Conservation (phyloP, 164 flowering plant species). For the Annona squamosa region DNA sequence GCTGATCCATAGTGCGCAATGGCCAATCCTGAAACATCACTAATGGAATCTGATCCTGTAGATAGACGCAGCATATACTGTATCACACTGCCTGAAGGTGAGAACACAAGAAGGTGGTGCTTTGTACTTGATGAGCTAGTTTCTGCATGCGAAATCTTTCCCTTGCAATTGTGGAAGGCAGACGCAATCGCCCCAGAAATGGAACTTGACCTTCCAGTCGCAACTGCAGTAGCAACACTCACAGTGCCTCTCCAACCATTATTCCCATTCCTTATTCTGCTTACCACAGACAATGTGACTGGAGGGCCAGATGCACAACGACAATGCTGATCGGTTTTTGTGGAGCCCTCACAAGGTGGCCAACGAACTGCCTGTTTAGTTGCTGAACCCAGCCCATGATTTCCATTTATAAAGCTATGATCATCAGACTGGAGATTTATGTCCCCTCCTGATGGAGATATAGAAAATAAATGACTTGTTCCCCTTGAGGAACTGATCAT, state of each 20-base stretch:
- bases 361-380: constrained; percentile 25
- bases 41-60: constrained; percentile 24
- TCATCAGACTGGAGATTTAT: constrained; percentile 29
- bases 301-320: constrained; percentile 47
- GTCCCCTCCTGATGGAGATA: constrained; percentile 49
- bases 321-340: constrained; percentile 28
- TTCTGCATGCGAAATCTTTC: constrained; percentile 18
- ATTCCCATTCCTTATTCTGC: constrained; percentile 64
- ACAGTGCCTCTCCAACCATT: constrained; percentile 70
- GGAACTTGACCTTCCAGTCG: constrained; percentile 49
- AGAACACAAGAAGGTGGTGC: constrained; percentile 57
- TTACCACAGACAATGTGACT: constrained; percentile 53
- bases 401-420: constrained; percentile 13
- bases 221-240: constrained; percentile 73
- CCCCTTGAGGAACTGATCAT: constrained; percentile 85
- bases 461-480: constrained; percentile 73
- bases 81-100: constrained; percentile 62
- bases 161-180: constrained; percentile 50
- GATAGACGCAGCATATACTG: constrained; percentile 49
- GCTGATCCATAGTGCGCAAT: constrained; percentile 25
- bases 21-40: constrained; percentile 24
- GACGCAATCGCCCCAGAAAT: constrained; percentile 63
- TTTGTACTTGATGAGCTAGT: constrained; percentile 27
- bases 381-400: constrained; percentile 20
- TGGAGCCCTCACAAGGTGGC: constrained; percentile 26